Conservation (phyloP, 2,329 filamentous ascomycete genomes). For the Microascus cirrosus region DNA sequence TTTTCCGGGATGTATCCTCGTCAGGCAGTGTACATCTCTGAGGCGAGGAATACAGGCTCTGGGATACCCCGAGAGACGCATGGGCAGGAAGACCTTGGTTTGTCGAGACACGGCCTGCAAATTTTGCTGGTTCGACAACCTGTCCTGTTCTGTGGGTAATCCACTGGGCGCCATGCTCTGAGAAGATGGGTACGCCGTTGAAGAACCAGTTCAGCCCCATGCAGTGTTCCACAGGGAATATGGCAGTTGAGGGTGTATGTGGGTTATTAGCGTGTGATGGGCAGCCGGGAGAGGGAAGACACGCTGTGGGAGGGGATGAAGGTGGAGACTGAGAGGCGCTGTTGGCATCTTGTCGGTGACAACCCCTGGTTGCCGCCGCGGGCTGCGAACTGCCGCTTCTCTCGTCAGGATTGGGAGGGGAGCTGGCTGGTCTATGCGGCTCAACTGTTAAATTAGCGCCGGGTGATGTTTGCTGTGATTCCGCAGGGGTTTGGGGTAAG, state of each 20-base stretch:
- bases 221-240: constrained; percentile 35
- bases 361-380: background rate
- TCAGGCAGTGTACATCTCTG: constrained; percentile 20
- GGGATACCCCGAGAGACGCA: no score
- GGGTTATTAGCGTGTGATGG: background rate
- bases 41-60: background rate
- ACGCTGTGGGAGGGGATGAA: background rate
- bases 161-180: constrained; percentile 33
- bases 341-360: background rate
- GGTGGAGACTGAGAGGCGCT: background rate
- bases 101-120: constrained; percentile 8
- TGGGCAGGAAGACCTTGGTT: no score
- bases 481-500: background rate
- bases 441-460: no score
- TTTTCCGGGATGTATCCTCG: constrained; percentile 13
- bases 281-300: background rate
- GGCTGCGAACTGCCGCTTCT: no score
- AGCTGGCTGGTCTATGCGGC: no score
- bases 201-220: constrained; percentile 33
- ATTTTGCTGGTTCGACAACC: constrained; percentile 12
- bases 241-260: constrained; percentile 15
- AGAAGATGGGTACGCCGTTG: constrained; percentile 37
- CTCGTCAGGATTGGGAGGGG: no score
- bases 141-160: constrained; percentile 32
- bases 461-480: background rate